These are phyloP conservation scores for Moelleriella libera DNA, from an alignment of 2,329 filamentous ascomycete species.

Conservation along the genomic window DNA sequence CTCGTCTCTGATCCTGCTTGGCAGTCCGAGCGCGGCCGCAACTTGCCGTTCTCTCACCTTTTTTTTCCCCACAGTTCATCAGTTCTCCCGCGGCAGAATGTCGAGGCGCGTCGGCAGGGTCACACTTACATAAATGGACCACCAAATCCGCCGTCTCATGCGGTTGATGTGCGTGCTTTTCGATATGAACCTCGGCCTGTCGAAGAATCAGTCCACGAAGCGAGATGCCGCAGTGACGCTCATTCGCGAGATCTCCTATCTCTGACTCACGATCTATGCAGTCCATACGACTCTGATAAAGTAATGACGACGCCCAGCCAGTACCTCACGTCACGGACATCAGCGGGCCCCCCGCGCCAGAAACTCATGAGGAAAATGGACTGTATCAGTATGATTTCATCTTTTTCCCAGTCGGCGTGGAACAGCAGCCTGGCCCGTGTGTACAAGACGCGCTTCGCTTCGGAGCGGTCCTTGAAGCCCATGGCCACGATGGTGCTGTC, in stretches of 20 bases:
- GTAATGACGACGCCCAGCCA: slow-evolving; percentile 36
- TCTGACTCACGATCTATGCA: slow-evolving; percentile 22
- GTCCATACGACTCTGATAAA: slow-evolving; percentile 32
- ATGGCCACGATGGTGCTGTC: slow-evolving; percentile 27
- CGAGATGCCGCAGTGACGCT: no score
- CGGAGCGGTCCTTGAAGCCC: slow-evolving; percentile 31
- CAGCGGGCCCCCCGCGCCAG: slow-evolving; percentile 33
- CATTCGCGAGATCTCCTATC: no score
- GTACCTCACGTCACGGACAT: slow-evolving; percentile 33
- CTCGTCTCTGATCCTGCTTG: slow-evolving; percentile 22
- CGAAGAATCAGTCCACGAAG: no score
- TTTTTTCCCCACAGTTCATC: no score
- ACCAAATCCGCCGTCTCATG: slow-evolving; percentile 35
- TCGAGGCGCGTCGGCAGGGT: not conserved
- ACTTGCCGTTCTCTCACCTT: slow-evolving; percentile 22
- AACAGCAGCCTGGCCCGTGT: slow-evolving; percentile 35
- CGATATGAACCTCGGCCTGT: slow-evolving; percentile 12
- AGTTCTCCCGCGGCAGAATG: no score
- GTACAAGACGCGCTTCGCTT: slow-evolving; percentile 35
- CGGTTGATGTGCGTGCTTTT: slow-evolving; percentile 13
- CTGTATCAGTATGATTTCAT: slow-evolving; percentile 34
- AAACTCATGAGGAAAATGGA: slow-evolving; percentile 40
- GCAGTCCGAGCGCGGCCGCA: slow-evolving; percentile 19
- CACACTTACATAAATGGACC: slow-evolving; percentile 33
- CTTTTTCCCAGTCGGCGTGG: slow-evolving; percentile 36